A percentile compares a stretch with the other conserved stretches of the same genome.
Evolutionary conservation across 306 rosid genomes (phyloP).

Genomic region (Rosa lucieae): DNA sequence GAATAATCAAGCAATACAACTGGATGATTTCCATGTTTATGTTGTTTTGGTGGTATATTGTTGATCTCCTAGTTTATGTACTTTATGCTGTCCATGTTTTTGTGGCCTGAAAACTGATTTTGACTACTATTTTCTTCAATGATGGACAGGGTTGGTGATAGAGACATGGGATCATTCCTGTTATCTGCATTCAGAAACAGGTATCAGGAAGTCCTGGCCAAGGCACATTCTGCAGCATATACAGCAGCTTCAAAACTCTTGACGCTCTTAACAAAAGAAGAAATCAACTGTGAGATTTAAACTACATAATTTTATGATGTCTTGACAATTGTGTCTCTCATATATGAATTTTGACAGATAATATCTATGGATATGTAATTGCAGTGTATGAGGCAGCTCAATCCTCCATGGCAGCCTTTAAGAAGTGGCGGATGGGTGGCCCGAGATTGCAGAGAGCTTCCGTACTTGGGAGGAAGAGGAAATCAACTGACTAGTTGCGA

Average conservation of each 20-base stretch:
- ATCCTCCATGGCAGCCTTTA: constrained; percentile 85
- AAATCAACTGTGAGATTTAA: constrained; percentile 62
- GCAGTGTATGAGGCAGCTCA: constrained; percentile 94
- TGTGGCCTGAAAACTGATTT: neutral
- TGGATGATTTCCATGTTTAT: neutral
- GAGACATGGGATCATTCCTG: constrained; percentile 77
- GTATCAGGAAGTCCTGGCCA: constrained; percentile 86
- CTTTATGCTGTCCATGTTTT: constrained; percentile 2
- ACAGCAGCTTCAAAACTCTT: constrained; percentile 66
- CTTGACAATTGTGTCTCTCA: constrained; percentile 13
- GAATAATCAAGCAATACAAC: neutral
- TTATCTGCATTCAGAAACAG: constrained; percentile 86
- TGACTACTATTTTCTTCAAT: constrained; percentile 9
- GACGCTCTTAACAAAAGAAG: constrained; percentile 74
- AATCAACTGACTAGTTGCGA: constrained; percentile 47
- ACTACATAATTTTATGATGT: constrained; percentile 15
- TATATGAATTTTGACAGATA: constrained; percentile 11
- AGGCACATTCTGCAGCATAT: constrained; percentile 77
- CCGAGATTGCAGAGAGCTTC: constrained; percentile 86
- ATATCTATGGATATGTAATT: constrained; percentile 18
- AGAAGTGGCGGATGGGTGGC: constrained; percentile 92
- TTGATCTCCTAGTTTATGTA: neutral
- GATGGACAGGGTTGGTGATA: constrained; percentile 69
- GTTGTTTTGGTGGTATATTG: neutral
- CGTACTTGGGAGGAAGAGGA: constrained; percentile 79